phyloP scores from a whole-genome alignment of 176 grass and related monocot genomes.

The Oryza meyeriana region DNA sequence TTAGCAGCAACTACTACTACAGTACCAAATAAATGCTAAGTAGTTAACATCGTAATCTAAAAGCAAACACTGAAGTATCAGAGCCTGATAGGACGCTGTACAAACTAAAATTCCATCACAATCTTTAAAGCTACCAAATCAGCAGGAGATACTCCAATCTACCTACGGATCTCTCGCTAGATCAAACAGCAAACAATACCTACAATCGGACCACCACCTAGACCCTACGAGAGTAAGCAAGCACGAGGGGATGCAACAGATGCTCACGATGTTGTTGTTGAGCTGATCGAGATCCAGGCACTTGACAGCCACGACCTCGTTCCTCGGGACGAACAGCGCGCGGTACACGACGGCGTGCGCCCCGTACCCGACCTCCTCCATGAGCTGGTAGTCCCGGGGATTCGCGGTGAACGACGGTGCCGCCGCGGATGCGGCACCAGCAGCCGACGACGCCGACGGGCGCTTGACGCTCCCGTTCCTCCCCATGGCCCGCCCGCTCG shows the following conservation, averaged over 20 bases:
- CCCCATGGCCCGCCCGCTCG: slow-evolving; percentile 26
- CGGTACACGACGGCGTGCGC: slow-evolving; percentile 90
- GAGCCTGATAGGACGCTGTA: not conserved
- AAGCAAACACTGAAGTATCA: slow-evolving; percentile 4
- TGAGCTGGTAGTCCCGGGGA: slow-evolving; percentile 57
- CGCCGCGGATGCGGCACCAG: not conserved
- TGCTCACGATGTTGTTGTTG: slow-evolving; percentile 92
- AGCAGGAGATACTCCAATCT: slow-evolving; percentile 25
- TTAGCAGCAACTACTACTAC: slow-evolving; percentile 21
- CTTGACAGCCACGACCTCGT: slow-evolving; percentile 83
- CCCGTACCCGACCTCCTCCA: slow-evolving; percentile 89
- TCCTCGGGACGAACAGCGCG: slow-evolving; percentile 70
- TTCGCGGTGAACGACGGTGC: slow-evolving; percentile 59
- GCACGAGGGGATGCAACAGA: not conserved
- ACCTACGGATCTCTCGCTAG: slow-evolving; percentile 48
- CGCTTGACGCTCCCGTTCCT: slow-evolving; percentile 37
- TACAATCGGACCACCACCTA: not conserved
- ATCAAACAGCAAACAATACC: slow-evolving; percentile 26
- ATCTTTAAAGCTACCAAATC: slow-evolving; percentile 26
- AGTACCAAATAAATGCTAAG: slow-evolving; percentile 29
- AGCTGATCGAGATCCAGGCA: slow-evolving; percentile 99
- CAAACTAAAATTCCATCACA: slow-evolving; percentile 2
- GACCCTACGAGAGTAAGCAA: not conserved
- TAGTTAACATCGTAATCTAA: not conserved
- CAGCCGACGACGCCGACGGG: not conserved